Evolutionary conservation across 164 flowering plant genomes (phyloP).

Genomic region (Aristolochia contorta): DNA sequence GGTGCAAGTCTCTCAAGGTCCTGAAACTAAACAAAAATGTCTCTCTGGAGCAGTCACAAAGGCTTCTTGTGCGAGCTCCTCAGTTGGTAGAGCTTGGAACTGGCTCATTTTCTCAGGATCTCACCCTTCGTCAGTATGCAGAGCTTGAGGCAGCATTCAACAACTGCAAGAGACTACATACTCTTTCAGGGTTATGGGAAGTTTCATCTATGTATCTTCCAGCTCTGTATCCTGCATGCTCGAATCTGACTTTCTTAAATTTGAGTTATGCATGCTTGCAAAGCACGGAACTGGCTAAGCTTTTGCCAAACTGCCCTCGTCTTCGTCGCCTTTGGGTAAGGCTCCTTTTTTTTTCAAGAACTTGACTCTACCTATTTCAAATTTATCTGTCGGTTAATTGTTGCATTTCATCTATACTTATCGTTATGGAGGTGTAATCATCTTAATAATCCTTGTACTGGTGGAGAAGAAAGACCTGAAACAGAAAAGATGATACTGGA

Average conservation of each 20-base stretch:
- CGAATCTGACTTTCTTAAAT: slow-evolving; percentile 58
- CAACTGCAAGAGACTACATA: slow-evolving; percentile 38
- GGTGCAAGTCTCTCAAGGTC: slow-evolving; percentile 58
- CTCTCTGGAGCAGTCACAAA: slow-evolving; percentile 42
- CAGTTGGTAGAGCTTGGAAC: slow-evolving; percentile 58
- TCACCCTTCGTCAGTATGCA: slow-evolving; percentile 21
- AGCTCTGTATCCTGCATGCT: slow-evolving; percentile 43
- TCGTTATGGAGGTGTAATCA: too few relatives aligned
- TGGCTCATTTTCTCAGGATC: slow-evolving; percentile 55
- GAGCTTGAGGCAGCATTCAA: slow-evolving; percentile 42
- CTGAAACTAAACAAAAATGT: slow-evolving; percentile 51
- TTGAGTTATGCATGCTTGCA: slow-evolving; percentile 48
- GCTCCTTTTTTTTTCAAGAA: background rate
- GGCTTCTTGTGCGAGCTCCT: slow-evolving; percentile 52
- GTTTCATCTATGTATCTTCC: slow-evolving; percentile 41
- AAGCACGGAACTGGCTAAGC: slow-evolving; percentile 39
- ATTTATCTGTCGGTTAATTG: too few relatives aligned
- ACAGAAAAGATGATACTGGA: too few relatives aligned
- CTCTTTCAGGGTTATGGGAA: slow-evolving; percentile 71
- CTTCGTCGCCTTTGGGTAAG: slow-evolving; percentile 30
- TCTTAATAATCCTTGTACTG: too few relatives aligned
- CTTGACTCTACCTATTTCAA: too few relatives aligned
- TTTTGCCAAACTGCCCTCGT: slow-evolving; percentile 21
- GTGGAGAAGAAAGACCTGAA: too few relatives aligned
- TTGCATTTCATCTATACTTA: too few relatives aligned